Base-by-base conservation (phyloP, 306 rosid genomes). In the Cotoneaster glaucophyllus region DNA sequence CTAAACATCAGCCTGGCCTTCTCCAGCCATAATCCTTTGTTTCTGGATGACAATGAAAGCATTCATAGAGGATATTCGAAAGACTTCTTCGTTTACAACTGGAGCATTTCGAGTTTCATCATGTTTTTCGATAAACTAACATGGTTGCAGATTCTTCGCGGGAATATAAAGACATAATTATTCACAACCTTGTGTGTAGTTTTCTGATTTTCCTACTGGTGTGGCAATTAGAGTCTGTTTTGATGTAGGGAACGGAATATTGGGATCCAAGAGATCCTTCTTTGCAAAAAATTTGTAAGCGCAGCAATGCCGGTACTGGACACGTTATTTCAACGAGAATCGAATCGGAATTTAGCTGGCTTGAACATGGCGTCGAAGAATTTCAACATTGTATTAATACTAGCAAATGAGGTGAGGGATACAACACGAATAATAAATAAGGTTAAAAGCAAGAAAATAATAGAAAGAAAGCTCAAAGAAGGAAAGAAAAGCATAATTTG, bases 401-500 rank as follows among this genome's bases (percentile, higher is more conserved):
- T 9, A 39, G 44, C 44, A 26, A 26, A 74, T 17, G 37, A 58
- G 41, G 25, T 21, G 63, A 52, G 34, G 53, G 39, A 70, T 70
- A 11, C 56, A 66, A 44, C 29, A 69, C 17, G 54, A 48, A 65
- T 72, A 41, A 74, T 54, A 69, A 70, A 56, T 24, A 78, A 52
- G 53, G 32, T 56, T 48, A 56, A 76, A 82, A 77, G 79, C 11
- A 29, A 80, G 69, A 22, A 37, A 44, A 37, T n/a, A 77, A 80
- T 77, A 83, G 74, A 77, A 81, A 70, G 70, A 77, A 77, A 34
- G 29, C 71, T 62, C 80, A 73, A 86, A 86, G 70, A 73, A 72
- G 71, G 37, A 43, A 74, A 62, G 82, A 73, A 86, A 82, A 79
- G 90, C 61, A 88, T 88, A 84, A 84, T 82, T 81, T 64, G 75